Evolutionary conservation across 2,329 filamentous ascomycete species (phyloP).

Genomic region (Sclerotinia nivalis): DNA sequence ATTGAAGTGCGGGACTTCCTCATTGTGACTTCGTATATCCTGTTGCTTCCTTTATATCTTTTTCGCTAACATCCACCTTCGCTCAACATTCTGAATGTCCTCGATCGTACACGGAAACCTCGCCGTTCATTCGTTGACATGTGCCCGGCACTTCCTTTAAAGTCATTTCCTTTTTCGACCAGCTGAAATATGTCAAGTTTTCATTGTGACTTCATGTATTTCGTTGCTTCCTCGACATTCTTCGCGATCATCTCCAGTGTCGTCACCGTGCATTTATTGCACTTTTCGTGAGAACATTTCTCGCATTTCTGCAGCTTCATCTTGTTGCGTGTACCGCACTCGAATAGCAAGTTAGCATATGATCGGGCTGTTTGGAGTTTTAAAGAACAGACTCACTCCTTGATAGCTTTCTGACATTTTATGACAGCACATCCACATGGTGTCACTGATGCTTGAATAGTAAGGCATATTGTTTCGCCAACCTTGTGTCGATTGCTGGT

Average conservation of each 20-base stretch:
- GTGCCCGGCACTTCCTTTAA: background rate
- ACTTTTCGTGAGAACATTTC: slow-evolving; percentile 1
- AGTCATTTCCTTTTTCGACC: background rate
- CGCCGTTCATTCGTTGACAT: background rate
- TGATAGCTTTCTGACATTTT: no score
- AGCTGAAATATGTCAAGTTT: background rate
- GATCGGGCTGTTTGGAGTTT: no score
- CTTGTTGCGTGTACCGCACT: slow-evolving; percentile 14
- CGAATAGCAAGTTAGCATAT: background rate
- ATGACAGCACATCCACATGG: slow-evolving; percentile 15
- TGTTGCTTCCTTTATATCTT: background rate
- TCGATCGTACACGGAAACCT: background rate
- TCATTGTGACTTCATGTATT: background rate
- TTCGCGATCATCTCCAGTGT: background rate
- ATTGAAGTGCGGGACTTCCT: background rate
- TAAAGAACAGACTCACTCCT: background rate
- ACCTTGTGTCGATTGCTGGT: background rate
- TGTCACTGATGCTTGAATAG: slow-evolving; percentile 9
- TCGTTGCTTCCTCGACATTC: background rate
- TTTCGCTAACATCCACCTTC: background rate
- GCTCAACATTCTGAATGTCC: background rate
- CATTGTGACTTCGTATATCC: background rate
- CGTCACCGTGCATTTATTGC: background rate
- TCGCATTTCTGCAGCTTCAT: background rate
- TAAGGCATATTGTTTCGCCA: slow-evolving; percentile 6